Evolutionary conservation across 169 alveolate species (phyloP), one percentile per base, ranked within the genome.

Genomic region (Theileria orientalis): DNA sequence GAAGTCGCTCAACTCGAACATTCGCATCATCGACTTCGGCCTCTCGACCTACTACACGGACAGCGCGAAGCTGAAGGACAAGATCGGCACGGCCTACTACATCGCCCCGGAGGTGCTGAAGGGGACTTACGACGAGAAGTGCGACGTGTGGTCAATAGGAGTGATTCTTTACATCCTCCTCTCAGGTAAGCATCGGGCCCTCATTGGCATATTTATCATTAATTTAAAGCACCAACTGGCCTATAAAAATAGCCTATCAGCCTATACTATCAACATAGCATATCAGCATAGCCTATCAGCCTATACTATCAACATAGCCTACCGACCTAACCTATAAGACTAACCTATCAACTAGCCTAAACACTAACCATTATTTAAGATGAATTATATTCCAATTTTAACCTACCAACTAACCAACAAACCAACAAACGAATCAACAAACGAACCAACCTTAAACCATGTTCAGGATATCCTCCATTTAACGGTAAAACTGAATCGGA

Each of bases 1-100:
- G 44, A 92, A 91, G 68, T 76, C 87, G 40, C 93, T 90, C 67
- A 91, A 94, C 29, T 71, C 86, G 60, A 91, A 92, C 83, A 95
- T 96, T 29, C 93, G 95, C 74, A 94, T 97, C 57, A 97, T 97
- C 37, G 99, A 96, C 86, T 97, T 97, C 82, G 99, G 99, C 40
- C 90, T 95, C 21, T 91, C 97, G 44, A 90, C 97, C 23, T 94
- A 94, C 82, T 94, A 94, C 76, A 93, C 91, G 27, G 88, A 75
- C 67, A 90, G 90, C 76, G 86, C 91, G 63, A 93, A 93, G 78
- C 91, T 96, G 97, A 93, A 92, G 83, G 95, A 95, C 63, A 94
- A 93, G 75, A 92, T 94, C 66, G 99, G 99, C 13, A 96, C 99
- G 16, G 97, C 97, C 7, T 93, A 94, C 75, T 94, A 94, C 87